phyloP scores from a whole-genome alignment of 257 asterid genomes.

The Scutellaria baicalensis region DNA sequence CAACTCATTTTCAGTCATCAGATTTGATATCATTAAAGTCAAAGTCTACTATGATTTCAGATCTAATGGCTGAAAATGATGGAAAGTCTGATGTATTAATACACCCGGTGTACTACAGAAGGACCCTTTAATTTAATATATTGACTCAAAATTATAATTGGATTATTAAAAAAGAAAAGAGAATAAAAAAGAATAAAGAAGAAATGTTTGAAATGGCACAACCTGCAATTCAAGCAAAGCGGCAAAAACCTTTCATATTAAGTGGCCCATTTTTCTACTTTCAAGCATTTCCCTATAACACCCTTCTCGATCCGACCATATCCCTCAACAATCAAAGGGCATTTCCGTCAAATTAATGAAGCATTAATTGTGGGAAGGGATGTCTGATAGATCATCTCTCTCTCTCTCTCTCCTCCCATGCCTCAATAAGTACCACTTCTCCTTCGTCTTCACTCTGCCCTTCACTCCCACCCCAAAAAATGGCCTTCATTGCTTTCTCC shows the following conservation, averaged over 20 bases:
- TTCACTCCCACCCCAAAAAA: background rate
- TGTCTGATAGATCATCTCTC: background rate
- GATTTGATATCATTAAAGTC: too few relatives aligned
- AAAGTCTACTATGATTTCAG: too few relatives aligned
- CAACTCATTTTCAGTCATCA: too few relatives aligned
- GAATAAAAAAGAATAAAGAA: background rate
- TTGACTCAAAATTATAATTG: too few relatives aligned
- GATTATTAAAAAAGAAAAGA: background rate
- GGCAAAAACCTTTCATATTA: slow-evolving; percentile 34
- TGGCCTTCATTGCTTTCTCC: slow-evolving; percentile 15
- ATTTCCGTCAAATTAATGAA: slow-evolving; percentile 32
- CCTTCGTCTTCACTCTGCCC: slow-evolving; percentile 12
- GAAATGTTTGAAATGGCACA: slow-evolving; percentile 27
- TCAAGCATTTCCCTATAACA: background rate
- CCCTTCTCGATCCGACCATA: background rate
- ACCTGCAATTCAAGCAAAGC: slow-evolving; percentile 65
- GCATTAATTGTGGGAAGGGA: slow-evolving; percentile 13
- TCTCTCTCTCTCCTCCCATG: slow-evolving; percentile 23
- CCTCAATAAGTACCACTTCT: slow-evolving; percentile 42
- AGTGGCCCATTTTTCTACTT: slow-evolving; percentile 19
- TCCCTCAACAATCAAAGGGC: background rate
- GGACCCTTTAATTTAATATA: too few relatives aligned
- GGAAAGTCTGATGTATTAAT: too few relatives aligned
- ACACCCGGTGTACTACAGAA: too few relatives aligned
- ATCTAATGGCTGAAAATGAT: too few relatives aligned